phyloP scores from a whole-genome alignment of 192 early-diverging fungal genomes.

The Coemansia sp. region DNA sequence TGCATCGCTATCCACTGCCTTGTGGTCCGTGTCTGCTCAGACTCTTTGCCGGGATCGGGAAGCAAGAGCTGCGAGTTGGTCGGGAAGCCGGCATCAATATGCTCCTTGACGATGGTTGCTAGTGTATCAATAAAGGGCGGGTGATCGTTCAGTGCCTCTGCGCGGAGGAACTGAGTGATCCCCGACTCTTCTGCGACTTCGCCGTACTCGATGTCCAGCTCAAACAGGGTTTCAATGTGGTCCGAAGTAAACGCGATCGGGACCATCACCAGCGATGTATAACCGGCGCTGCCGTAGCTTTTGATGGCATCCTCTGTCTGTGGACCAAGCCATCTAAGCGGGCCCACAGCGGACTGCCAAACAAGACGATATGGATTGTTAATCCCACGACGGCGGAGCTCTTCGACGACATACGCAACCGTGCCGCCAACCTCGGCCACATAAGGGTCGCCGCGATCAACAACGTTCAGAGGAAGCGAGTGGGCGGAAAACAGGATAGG shows the following conservation, averaged over 20 bases:
- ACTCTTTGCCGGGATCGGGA: constrained; percentile 44
- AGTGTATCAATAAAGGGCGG: constrained; percentile 88
- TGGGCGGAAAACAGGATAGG: constrained; percentile 94
- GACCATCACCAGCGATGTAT: constrained; percentile 80
- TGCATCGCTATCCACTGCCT: constrained; percentile 46
- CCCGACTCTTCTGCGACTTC: constrained; percentile 80
- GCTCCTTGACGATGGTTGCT: constrained; percentile 80
- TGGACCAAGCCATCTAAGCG: constrained; percentile 88
- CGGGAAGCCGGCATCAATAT: constrained; percentile 61
- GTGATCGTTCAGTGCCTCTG: constrained; percentile 90
- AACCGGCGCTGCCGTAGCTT: constrained; percentile 71
- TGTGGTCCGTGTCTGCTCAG: constrained; percentile 34
- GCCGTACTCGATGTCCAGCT: constrained; percentile 93
- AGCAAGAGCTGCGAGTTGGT: constrained; percentile 46
- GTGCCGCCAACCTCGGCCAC: constrained; percentile 84
- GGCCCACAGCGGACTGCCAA: constrained; percentile 97
- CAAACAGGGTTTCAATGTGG: constrained; percentile 96
- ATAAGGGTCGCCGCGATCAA: constrained; percentile 90
- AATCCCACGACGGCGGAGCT: constrained; percentile 59
- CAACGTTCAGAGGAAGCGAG: constrained; percentile 89
- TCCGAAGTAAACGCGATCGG: constrained; percentile 97
- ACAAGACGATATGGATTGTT: constrained; percentile 84
- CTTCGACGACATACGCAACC: constrained; percentile 77
- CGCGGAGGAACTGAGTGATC: constrained; percentile 80
- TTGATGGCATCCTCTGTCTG: constrained; percentile 80